These are phyloP conservation scores for Ustilago esculenta DNA, from an alignment of 1,284 basidiomycete genomes.

Conservation along the genomic window DNA sequence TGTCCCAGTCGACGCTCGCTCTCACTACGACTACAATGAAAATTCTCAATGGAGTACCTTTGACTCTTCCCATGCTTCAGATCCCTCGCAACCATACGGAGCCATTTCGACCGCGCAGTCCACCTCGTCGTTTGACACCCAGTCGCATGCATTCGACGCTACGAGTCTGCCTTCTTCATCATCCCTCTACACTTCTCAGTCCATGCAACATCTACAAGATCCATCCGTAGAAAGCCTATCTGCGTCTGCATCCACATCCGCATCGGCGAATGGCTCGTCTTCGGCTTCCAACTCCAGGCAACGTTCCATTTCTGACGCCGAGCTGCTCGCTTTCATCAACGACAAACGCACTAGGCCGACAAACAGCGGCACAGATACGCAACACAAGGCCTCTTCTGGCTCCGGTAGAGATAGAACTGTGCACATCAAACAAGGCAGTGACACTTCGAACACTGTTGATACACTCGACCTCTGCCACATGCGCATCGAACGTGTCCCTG, in stretches of 20 bases:
- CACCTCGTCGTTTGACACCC: conserved; percentile 17
- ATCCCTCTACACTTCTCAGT: conserved; percentile 16
- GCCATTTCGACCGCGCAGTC: conserved; percentile 13
- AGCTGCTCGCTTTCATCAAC: conserved; percentile 46
- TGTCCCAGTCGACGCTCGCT: conserved; percentile 2
- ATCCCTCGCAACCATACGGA: conserved; percentile 9
- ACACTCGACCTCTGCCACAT: conserved; percentile 59
- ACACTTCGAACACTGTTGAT: conserved; percentile 28
- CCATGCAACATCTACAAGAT: conserved; percentile 9
- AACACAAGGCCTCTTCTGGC: background rate
- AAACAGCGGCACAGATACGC: background rate
- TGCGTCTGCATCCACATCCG: background rate
- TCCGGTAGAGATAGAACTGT: background rate
- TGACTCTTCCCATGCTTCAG: conserved; percentile 15
- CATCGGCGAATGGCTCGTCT: background rate
- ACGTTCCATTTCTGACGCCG: conserved; percentile 38
- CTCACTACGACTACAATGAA: conserved; percentile 8
- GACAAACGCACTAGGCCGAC: conserved; percentile 28
- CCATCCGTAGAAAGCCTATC: background rate
- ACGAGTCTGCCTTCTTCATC: conserved; percentile 16
- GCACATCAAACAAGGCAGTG: conserved; percentile 8
- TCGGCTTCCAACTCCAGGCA: conserved; percentile 1
- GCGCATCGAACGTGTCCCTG: conserved; percentile 46
- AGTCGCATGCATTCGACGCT: conserved; percentile 15
- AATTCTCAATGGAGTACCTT: conserved; percentile 11